Base-by-base conservation (phyloP, 495 filamentous ascomycete species). In the Annulohypoxylon nitens region DNA sequence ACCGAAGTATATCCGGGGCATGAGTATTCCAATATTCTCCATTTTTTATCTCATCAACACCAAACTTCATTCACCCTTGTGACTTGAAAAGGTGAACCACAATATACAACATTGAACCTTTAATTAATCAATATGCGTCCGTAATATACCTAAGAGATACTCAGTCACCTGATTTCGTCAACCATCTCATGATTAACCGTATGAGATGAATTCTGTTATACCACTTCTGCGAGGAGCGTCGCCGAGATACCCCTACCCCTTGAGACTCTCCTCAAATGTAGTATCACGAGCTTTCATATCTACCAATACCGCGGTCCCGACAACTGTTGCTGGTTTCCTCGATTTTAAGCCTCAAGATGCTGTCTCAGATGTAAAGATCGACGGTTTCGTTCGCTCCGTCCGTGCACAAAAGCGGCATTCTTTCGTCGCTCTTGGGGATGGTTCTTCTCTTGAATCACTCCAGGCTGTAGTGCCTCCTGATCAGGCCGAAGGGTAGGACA, bases 351-450 rank as follows among this genome's bases (percentile, higher is more conserved):
- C 75, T 9, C 45, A 62, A 20, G 67, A 75, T 36, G 25, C 77
- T 54, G 67, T 79, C 58, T 71, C 73, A 55, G 69, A 81, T 64
- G 83, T 85, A 8, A 78, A 81, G 50, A 83, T 97, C 67, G 86
- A 92, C 76, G 96, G 95, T 37, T 95, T 90, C 80, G 84, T 98
- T 68, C 89, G 93, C 54, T 93, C 93, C 14, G 89, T 98, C 64
- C 89, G 97, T 64, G 91, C 92, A 75, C 95, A 97, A 83, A 97
- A 97, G 81, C 85, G 85, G 48, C 83, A 89, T 68, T 89, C 90
- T 12, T 99, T 99, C 82, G 93, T 93, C 14, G 87, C 93, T 60
- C 84, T 99, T 60, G 90, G 91, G 4, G 96, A 99, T 85, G 96
- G 96, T 37, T 97, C 97, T 12, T 93, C 91, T 34, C 81, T 92